phyloP scores from a whole-genome alignment of 2,329 filamentous ascomycete species.

The Endocalyx cinctus region DNA sequence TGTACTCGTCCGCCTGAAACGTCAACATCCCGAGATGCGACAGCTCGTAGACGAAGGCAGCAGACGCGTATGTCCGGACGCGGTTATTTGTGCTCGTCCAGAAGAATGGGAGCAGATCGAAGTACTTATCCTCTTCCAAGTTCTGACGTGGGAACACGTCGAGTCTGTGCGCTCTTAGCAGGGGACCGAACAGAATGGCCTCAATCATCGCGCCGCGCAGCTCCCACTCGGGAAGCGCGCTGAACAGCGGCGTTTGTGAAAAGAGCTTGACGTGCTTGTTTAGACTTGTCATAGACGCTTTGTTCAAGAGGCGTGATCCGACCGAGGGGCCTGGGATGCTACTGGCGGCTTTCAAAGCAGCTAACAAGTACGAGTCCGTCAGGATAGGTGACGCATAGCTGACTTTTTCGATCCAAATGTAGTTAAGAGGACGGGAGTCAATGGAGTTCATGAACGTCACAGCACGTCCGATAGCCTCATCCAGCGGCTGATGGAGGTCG shows the following conservation, averaged over 20 bases:
- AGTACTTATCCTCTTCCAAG: constrained; percentile 19
- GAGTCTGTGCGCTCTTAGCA: constrained; percentile 10
- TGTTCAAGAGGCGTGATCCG: background rate
- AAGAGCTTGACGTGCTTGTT: constrained; percentile 3
- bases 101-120: constrained; percentile 17
- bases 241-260: constrained; percentile 11
- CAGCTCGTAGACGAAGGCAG: constrained; percentile 16
- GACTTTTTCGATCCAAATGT: constrained; percentile 21
- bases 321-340: background rate
- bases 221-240: constrained; percentile 13
- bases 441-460: constrained; percentile 10
- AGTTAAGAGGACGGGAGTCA: constrained; percentile 9
- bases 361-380: constrained; percentile 14
- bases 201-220: constrained; percentile 14
- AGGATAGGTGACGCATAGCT: constrained; percentile 15
- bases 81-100: constrained; percentile 17
- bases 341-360: constrained; percentile 7
- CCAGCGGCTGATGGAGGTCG: constrained; percentile 10
- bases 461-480: constrained; percentile 9
- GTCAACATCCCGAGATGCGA: constrained; percentile 16
- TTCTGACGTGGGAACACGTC: constrained; percentile 14
- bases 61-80: constrained; percentile 12
- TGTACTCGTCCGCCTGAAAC: constrained; percentile 18
- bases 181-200: constrained; percentile 10
- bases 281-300: background rate